Evolutionary conservation across 495 filamentous ascomycete genomes (phyloP).

Genomic region (Neurospora cerealis): DNA sequence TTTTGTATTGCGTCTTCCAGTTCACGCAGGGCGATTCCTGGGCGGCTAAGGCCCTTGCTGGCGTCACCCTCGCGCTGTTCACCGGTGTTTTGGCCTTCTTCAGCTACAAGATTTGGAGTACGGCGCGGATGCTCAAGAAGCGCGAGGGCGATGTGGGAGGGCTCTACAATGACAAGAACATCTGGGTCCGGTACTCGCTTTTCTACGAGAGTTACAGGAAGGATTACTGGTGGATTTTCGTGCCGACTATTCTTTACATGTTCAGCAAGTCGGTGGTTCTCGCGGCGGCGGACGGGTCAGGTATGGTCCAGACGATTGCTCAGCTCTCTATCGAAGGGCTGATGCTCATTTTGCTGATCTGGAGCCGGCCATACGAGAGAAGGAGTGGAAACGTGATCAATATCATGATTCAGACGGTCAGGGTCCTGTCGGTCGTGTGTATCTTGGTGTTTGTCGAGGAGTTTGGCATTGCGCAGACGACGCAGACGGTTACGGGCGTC

Average conservation of each 20-base stretch:
- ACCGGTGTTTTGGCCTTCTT: conserved; percentile 72
- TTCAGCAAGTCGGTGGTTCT: conserved; percentile 84
- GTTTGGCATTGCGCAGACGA: conserved; percentile 81
- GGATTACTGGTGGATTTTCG: conserved; percentile 93
- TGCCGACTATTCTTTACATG: conserved; percentile 86
- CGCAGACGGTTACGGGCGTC: conserved; percentile 85
- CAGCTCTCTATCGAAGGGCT: conserved; percentile 74
- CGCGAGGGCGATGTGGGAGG: conserved; percentile 60
- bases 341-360: conserved; percentile 61
- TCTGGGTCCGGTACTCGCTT: conserved; percentile 89
- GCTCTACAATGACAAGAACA: conserved; percentile 80
- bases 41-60: conserved; percentile 83
- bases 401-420: conserved; percentile 84
- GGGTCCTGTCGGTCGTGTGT: conserved; percentile 82
- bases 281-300: conserved; percentile 79
- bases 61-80: conserved; percentile 68
- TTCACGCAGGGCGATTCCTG: conserved; percentile 91
- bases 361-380: conserved; percentile 76
- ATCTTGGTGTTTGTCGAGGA: conserved; percentile 92
- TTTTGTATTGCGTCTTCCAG: conserved; percentile 91
- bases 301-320: conserved; percentile 65
- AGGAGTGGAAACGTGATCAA: conserved; percentile 88
- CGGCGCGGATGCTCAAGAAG: conserved; percentile 64
- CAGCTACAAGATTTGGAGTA: conserved; percentile 66
- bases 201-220: conserved; percentile 96